Evolutionary conservation across 108 stramenopile species (phyloP).

Genomic region (Conticribra weissflogii): DNA sequence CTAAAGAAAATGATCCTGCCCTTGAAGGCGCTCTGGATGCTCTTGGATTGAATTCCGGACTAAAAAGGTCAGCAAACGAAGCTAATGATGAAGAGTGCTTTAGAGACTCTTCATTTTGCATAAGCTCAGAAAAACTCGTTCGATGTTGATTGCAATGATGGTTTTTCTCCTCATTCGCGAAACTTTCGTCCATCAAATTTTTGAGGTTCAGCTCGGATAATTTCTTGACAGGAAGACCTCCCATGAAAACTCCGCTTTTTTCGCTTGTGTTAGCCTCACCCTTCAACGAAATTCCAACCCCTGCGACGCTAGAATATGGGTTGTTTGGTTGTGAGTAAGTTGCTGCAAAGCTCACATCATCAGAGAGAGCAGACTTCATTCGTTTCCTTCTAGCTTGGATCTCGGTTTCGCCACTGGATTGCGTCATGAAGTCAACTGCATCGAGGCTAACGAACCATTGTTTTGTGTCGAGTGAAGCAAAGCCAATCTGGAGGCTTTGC

Average conservation of each 20-base stretch:
- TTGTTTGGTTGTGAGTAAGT: background rate
- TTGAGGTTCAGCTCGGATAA: slow-evolving; percentile 11
- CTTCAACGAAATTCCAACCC: background rate
- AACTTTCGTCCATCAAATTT: background rate
- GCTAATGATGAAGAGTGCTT: slow-evolving; percentile 10
- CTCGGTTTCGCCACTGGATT: slow-evolving; percentile 50
- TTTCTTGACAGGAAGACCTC: slow-evolving; percentile 7
- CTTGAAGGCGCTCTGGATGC: slow-evolving; percentile 34
- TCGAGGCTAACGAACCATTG: slow-evolving; percentile 74
- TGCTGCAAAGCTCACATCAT: slow-evolving; percentile 20
- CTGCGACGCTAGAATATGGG: background rate
- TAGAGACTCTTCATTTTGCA: background rate
- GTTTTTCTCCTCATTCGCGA: background rate
- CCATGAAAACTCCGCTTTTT: slow-evolving; percentile 17
- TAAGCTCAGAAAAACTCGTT: background rate
- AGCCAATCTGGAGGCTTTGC: slow-evolving; percentile 69
- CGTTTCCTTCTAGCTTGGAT: slow-evolving; percentile 62
- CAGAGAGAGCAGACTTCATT: slow-evolving; percentile 59
- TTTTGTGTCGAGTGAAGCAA: slow-evolving; percentile 54
- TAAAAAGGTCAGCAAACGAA: slow-evolving; percentile 13
- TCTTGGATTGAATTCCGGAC: slow-evolving; percentile 43
- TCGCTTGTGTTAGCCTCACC: background rate
- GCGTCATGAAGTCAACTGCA: slow-evolving; percentile 55
- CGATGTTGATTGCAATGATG: background rate
- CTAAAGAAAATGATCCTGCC: slow-evolving; percentile 13